Conservation (phyloP, 2,329 filamentous ascomycete species). For the Pseudogymnoascus sp. region DNA sequence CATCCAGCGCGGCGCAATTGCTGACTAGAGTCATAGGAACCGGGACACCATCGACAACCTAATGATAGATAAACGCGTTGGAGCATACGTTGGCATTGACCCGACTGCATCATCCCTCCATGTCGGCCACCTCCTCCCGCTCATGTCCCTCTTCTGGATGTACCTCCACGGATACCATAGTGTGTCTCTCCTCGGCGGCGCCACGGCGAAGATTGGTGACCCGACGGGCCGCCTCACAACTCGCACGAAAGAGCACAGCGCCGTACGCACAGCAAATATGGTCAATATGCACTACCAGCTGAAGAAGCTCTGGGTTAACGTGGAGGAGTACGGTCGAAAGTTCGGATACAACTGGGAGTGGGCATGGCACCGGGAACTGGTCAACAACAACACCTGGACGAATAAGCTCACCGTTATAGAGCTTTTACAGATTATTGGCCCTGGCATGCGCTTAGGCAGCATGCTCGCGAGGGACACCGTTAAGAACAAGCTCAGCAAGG, state of each 20-base stretch:
- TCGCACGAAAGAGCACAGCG: slow-evolving; percentile 45
- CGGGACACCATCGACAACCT: slow-evolving; percentile 52
- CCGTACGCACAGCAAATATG: slow-evolving; percentile 55
- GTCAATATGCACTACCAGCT: slow-evolving; percentile 63
- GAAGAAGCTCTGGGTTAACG: slow-evolving; percentile 65
- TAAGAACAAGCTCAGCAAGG: slow-evolving; percentile 72
- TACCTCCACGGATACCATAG: slow-evolving; percentile 67
- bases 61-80: slow-evolving; percentile 58
- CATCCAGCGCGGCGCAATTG: slow-evolving; percentile 1
- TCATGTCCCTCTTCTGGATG: slow-evolving; percentile 81
- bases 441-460: slow-evolving; percentile 67
- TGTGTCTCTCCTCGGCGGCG: slow-evolving; percentile 62
- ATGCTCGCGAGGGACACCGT: slow-evolving; percentile 87
- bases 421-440: slow-evolving; percentile 66
- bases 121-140: slow-evolving; percentile 69
- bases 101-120: slow-evolving; percentile 74
- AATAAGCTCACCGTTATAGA: slow-evolving; percentile 64
- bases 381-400: slow-evolving; percentile 84
- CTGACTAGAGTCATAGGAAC: slow-evolving; percentile 17
- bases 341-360: slow-evolving; percentile 60
- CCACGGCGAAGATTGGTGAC: slow-evolving; percentile 72
- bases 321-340: slow-evolving; percentile 56
- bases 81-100: slow-evolving; percentile 74
- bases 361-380: slow-evolving; percentile 58
- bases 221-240: slow-evolving; percentile 62